These are phyloP conservation scores for Selaginella moellendorffii DNA, from an alignment of 75 land plant genomes.

Conservation along the genomic window DNA sequence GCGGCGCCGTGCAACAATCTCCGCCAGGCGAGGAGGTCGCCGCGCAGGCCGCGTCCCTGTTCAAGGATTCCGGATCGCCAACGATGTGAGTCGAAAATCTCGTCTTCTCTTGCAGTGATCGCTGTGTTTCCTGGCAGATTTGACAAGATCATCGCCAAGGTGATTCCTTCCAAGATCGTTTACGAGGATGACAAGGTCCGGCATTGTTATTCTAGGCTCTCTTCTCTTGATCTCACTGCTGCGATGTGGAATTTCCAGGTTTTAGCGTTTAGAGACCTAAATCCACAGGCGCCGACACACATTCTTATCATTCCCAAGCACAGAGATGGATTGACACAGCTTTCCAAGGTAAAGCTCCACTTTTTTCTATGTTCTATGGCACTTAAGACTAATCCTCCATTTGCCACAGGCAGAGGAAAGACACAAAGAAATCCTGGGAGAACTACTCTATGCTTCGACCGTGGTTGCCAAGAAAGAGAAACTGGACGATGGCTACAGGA, in stretches of 20 bases:
- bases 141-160: constrained; percentile 32
- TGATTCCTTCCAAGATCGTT: constrained; percentile 29
- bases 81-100: constrained; percentile 13
- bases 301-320: background rate
- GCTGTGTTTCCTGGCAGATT: constrained; percentile 17
- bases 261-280: constrained; percentile 75
- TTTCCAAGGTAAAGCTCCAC: background rate
- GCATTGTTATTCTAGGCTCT: background rate
- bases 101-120: background rate
- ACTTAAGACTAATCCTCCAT: constrained; percentile 66
- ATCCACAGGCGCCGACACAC: constrained; percentile 75
- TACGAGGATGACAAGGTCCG: constrained; percentile 28
- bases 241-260: background rate
- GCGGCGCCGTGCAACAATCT: background rate
- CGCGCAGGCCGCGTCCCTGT: constrained; percentile 13
- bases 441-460: constrained; percentile 58
- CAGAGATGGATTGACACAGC: background rate
- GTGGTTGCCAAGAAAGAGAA: constrained; percentile 75
- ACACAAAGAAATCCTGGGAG: constrained; percentile 72
- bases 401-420: constrained; percentile 82
- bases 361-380: constrained; percentile 48
- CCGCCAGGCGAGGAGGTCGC: constrained; percentile 15
- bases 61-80: constrained; percentile 10
- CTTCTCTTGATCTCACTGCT: background rate
- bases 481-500: constrained; percentile 56